Conservation (phyloP, 176 grass and related monocot species). For the Raddia distichophylla region DNA sequence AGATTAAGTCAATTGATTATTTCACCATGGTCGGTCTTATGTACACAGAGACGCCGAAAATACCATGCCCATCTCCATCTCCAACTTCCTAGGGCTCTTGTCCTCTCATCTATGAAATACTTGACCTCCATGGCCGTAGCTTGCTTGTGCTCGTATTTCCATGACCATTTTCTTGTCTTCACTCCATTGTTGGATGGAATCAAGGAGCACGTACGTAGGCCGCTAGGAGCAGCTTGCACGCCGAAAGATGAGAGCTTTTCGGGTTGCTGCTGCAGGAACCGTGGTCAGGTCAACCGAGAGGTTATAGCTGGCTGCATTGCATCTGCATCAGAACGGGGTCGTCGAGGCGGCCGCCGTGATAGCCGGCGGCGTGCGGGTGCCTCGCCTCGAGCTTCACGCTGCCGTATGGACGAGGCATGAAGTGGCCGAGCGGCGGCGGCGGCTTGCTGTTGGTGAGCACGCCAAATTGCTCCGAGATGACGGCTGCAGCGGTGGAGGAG, state of each 20-base stretch:
- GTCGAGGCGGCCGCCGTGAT: constrained; percentile 31
- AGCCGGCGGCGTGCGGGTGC: neutral
- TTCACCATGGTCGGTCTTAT: constrained; percentile 40
- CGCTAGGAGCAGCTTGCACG: neutral
- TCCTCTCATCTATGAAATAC: constrained; percentile 19
- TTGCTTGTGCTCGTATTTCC: constrained; percentile 1
- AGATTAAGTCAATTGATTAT: constrained; percentile 31
- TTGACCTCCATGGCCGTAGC: neutral
- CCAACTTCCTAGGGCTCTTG: neutral
- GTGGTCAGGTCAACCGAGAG: constrained; percentile 58
- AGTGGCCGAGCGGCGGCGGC: constrained; percentile 30
- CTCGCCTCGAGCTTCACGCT: constrained; percentile 61
- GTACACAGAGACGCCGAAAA: constrained; percentile 25
- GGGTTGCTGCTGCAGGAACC: neutral
- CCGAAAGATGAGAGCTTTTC: constrained; percentile 24
- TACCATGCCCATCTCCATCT: neutral
- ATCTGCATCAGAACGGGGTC: constrained; percentile 68
- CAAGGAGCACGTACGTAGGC: constrained; percentile 22
- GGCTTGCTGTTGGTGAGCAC: constrained; percentile 62
- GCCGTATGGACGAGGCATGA: constrained; percentile 55
- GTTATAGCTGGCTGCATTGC: constrained; percentile 69
- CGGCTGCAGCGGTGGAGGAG: neutral
- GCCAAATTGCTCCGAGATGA: constrained; percentile 58
- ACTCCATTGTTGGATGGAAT: constrained; percentile 22
- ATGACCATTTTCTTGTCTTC: constrained; percentile 4